Evolutionary conservation across 352 stramenopile genomes (phyloP).

Genomic region (Phytophthora nicotianae): DNA sequence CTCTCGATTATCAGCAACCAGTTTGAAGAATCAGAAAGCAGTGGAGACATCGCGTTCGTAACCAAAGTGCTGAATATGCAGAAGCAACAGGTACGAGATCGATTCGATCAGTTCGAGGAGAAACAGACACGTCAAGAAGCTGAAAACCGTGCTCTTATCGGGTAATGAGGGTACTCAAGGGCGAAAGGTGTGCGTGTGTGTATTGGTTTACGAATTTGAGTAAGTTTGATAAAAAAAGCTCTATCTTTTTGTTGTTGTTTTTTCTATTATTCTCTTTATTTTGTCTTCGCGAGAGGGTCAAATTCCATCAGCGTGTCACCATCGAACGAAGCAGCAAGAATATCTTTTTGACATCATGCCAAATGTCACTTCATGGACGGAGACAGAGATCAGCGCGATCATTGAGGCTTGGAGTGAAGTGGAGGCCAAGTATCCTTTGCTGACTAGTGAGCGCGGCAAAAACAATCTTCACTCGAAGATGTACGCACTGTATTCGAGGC

Average conservation of each 20-base stretch:
- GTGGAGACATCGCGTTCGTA: conserved; percentile 26
- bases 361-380: conserved; percentile 26
- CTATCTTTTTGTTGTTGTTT: no score
- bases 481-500: conserved; percentile 13
- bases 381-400: conserved; percentile 22
- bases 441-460: conserved; percentile 7
- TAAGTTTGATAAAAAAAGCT: no score
- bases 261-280: neutral
- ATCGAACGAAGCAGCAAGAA: neutral
- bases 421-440: conserved; percentile 19
- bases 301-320: conserved; percentile 1
- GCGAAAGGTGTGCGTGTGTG: no score
- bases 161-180: neutral
- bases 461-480: conserved; percentile 22
- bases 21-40: conserved; percentile 25
- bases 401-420: conserved; percentile 29
- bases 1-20: conserved; percentile 24
- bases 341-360: neutral
- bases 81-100: conserved; percentile 17
- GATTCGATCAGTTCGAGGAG: conserved; percentile 28
- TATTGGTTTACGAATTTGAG: no score
- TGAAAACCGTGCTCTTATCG: conserved; percentile 8
- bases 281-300: neutral
- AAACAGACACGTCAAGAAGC: conserved; percentile 16
- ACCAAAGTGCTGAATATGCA: conserved; percentile 29